Evolutionary conservation across 2,329 filamentous ascomycete genomes (phyloP).

Genomic region (Bipolaris cookei): DNA sequence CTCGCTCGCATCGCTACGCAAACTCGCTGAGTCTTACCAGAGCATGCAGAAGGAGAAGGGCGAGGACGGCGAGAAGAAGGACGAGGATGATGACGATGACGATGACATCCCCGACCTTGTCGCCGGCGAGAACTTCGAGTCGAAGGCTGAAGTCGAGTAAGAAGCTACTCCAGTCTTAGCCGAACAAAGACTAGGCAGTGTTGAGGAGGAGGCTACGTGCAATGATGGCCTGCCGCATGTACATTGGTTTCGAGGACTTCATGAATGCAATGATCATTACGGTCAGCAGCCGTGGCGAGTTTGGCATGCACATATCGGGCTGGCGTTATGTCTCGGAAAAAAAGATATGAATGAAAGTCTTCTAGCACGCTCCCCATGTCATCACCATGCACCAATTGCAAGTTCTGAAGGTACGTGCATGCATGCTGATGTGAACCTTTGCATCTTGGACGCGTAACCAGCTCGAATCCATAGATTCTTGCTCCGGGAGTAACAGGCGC

Average conservation of each 20-base stretch:
- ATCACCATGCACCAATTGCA: neutral
- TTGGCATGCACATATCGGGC: conserved; percentile 41
- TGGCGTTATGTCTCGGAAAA: conserved; percentile 43
- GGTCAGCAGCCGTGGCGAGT: conserved; percentile 39
- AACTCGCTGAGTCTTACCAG: conserved; percentile 99
- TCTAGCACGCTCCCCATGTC: conserved; percentile 30
- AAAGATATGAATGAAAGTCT: conserved; percentile 48
- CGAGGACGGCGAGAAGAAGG: conserved; percentile 74
- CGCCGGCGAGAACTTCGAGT: conserved; percentile 97
- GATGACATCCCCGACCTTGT: conserved; percentile 98
- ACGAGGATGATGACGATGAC: conserved; percentile 64
- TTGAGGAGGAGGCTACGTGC: conserved; percentile 26
- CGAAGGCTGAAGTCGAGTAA: conserved; percentile 84
- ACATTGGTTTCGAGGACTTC: conserved; percentile 31
- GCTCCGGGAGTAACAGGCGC: neutral
- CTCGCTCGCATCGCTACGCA: conserved; percentile 95
- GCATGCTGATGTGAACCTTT: neutral
- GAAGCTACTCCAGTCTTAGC: conserved; percentile 16
- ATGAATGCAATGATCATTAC: conserved; percentile 24
- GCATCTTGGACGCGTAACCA: neutral
- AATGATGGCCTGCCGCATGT: conserved; percentile 31
- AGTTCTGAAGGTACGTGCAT: neutral
- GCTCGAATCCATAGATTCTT: neutral
- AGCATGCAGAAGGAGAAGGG: conserved; percentile 94
- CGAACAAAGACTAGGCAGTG: conserved; percentile 25